A percentile compares a stretch with the other conserved stretches of the same genome.
Evolutionary conservation across 306 rosid genomes (phyloP).

Genomic region (Sphenostylis stenocarpa): DNA sequence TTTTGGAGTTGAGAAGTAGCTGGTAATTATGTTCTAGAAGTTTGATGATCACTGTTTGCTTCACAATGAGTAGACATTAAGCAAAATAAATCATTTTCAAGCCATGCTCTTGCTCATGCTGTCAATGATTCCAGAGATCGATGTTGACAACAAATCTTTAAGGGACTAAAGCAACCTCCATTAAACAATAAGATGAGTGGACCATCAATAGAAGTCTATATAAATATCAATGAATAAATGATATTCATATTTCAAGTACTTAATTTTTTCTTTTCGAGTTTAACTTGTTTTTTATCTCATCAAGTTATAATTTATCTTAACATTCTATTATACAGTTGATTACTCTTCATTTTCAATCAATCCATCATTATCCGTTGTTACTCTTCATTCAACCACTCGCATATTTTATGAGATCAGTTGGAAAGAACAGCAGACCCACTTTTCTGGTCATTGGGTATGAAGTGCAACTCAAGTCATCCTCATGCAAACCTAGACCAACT

Average conservation of each 20-base stretch:
- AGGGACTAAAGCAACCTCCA: neutral
- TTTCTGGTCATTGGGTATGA: slow-evolving; percentile 50
- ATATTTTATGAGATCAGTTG: neutral
- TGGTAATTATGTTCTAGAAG: neutral
- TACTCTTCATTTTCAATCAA: neutral
- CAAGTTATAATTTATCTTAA: too few relatives aligned
- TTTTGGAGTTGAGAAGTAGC: neutral
- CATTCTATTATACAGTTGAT: too few relatives aligned
- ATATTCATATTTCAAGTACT: too few relatives aligned
- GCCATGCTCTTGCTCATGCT: neutral
- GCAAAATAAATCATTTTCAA: slow-evolving; percentile 31
- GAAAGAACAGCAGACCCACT: slow-evolving; percentile 23
- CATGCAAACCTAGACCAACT: slow-evolving; percentile 49
- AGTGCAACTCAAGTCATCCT: slow-evolving; percentile 57
- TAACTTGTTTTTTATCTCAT: too few relatives aligned
- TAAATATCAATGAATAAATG: neutral
- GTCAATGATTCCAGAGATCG: neutral
- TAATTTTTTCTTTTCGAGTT: too few relatives aligned
- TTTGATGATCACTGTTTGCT: neutral
- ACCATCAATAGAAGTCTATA: neutral
- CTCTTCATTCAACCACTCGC: slow-evolving; percentile 40
- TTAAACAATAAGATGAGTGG: neutral
- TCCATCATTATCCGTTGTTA: neutral
- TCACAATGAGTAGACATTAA: slow-evolving; percentile 48
- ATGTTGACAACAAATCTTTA: slow-evolving; percentile 6